Percentiles rank a stretch among this genome's conserved stretches.
Conservation (phyloP, 495 filamentous ascomycete species). For the Aspergillus incahuasiensis region DNA sequence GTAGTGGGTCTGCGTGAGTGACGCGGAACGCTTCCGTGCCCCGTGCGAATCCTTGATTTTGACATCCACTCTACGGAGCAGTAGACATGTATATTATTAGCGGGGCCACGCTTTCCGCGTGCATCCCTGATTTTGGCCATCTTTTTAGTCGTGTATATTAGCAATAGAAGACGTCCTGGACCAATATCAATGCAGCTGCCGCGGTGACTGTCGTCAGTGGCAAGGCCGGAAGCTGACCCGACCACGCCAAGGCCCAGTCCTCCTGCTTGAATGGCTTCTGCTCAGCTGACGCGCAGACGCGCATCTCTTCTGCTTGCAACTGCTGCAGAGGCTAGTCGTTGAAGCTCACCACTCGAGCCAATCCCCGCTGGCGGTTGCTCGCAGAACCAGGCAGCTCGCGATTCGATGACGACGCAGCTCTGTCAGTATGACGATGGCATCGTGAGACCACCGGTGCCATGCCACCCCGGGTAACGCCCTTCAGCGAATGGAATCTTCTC, state of each 20-base stretch:
- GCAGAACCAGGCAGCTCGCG: background rate
- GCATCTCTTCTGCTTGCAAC: background rate
- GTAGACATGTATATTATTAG: slow-evolving; percentile 7
- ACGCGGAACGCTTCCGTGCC: background rate
- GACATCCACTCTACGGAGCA: background rate
- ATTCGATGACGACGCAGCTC: slow-evolving; percentile 25
- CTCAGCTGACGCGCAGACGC: background rate
- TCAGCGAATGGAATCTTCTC: background rate
- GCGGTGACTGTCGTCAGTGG: background rate
- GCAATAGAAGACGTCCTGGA: background rate
- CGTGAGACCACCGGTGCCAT: slow-evolving; percentile 10
- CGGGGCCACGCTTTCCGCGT: background rate
- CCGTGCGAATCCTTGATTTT: background rate
- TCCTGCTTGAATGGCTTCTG: background rate
- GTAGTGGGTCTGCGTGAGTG: slow-evolving; percentile 18
- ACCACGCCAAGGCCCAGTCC: slow-evolving; percentile 1
- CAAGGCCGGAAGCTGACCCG: background rate
- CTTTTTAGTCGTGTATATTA: background rate
- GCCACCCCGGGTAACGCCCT: background rate
- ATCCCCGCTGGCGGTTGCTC: background rate
- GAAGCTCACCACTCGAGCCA: slow-evolving; percentile 4
- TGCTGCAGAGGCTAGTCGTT: background rate
- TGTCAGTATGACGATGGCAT: slow-evolving; percentile 27
- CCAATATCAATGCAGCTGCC: background rate
- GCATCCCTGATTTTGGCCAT: background rate